Conservation (phyloP, 208 protist genomes). For the Wallacemonas sp. region DNA sequence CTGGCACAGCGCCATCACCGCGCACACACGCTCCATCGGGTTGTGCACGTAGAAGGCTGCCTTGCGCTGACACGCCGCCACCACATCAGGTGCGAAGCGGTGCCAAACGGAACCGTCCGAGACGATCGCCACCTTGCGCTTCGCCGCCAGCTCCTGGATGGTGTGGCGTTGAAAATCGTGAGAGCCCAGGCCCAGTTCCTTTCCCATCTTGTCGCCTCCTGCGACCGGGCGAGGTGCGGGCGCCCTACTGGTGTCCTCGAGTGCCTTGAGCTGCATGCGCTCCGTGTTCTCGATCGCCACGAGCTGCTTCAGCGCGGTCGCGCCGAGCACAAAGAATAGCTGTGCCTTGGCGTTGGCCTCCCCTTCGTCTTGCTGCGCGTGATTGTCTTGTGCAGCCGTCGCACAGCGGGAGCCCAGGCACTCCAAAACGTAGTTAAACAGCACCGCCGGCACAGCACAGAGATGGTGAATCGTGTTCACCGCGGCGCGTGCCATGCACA, state of each 20-base stretch:
- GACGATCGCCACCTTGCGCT: constrained; percentile 70
- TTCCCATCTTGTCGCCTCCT: constrained; percentile 76
- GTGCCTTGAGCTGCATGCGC: constrained; percentile 68
- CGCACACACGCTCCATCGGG: constrained; percentile 72
- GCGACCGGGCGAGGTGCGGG: not conserved
- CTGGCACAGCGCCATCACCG: constrained; percentile 79
- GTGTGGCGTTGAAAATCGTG: constrained; percentile 78
- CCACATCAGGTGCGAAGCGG: constrained; percentile 49
- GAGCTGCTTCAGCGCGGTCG: constrained; percentile 85
- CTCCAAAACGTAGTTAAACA: constrained; percentile 83
- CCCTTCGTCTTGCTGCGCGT: constrained; percentile 7
- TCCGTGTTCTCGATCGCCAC: constrained; percentile 81
- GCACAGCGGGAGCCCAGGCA: constrained; percentile 32
- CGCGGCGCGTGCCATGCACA: constrained; percentile 71
- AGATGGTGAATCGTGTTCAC: constrained; percentile 71
- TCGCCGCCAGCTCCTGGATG: constrained; percentile 76
- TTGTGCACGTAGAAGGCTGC: constrained; percentile 27
- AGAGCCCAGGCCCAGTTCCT: constrained; percentile 83
- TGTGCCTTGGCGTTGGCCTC: constrained; percentile 57
- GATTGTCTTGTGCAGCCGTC: constrained; percentile 8
- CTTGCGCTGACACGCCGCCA: constrained; percentile 59
- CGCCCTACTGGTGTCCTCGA: constrained; percentile 45
- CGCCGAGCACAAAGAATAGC: constrained; percentile 70
- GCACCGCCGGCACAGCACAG: constrained; percentile 68
- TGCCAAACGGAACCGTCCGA: constrained; percentile 74